Evolutionary conservation across 805 yeast species (phyloP).

Genomic region (Candida tammaniensis): DNA sequence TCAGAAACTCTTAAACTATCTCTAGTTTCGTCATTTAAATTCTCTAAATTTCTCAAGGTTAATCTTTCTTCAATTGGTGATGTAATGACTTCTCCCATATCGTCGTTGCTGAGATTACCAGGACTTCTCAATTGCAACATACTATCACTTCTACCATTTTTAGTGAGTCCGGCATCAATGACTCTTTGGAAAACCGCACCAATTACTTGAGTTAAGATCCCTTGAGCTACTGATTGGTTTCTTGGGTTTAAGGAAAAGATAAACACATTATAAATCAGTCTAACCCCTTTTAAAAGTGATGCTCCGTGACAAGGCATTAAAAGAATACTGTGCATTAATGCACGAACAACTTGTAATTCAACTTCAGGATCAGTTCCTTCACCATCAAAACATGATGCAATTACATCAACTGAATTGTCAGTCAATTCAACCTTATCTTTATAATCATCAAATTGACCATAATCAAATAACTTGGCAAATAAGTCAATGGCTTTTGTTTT

Average conservation of each 20-base stretch:
- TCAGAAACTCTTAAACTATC: constrained; percentile 55
- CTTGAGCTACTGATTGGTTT: constrained; percentile 94
- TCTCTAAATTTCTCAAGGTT: constrained; percentile 61
- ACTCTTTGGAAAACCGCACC: constrained; percentile 77
- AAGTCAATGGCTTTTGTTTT: constrained; percentile 78
- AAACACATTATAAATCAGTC: constrained; percentile 91
- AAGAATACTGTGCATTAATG: constrained; percentile 82
- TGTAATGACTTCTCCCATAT: constrained; percentile 12
- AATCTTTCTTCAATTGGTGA: constrained; percentile 30
- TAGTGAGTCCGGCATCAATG: constrained; percentile 42
- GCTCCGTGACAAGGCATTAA: constrained; percentile 90
- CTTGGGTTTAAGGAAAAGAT: constrained; percentile 76
- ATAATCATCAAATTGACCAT: constrained; percentile 66
- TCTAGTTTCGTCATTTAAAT: constrained; percentile 43
- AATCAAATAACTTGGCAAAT: constrained; percentile 84
- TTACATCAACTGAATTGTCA: constrained; percentile 80
- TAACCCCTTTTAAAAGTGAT: constrained; percentile 79
- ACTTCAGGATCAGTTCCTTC: constrained; percentile 88
- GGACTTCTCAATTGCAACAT: constrained; percentile 19
- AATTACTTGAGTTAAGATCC: constrained; percentile 87
- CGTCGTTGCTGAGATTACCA: constrained; percentile 24
- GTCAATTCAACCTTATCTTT: constrained; percentile 58
- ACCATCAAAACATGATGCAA: constrained; percentile 82
- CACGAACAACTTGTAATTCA: constrained; percentile 90
- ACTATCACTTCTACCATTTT: constrained; percentile 15